phyloP scores from a whole-genome alignment of 2,329 filamentous ascomycete species.

The Plenodomus biglobosus region DNA sequence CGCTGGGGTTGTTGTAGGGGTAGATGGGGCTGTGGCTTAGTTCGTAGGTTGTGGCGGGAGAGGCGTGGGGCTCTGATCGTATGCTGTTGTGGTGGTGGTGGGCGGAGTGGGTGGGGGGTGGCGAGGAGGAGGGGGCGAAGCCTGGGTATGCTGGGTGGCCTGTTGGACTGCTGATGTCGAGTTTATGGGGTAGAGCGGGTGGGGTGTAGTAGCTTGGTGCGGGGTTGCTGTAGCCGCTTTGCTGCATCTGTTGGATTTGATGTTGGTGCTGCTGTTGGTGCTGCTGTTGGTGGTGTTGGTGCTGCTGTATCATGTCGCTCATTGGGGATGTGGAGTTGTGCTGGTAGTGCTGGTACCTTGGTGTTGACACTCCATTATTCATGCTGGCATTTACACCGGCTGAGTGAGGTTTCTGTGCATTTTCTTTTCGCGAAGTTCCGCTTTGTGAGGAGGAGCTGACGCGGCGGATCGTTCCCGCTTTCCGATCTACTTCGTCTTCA shows the following conservation, averaged over 20 bases:
- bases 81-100: background rate
- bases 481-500: slow-evolving; percentile 26
- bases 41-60: background rate
- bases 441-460: background rate
- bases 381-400: no score
- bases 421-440: no score
- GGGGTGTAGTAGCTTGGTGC: background rate
- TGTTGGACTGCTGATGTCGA: slow-evolving; percentile 2
- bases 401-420: no score
- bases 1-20: background rate
- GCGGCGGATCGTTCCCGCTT: slow-evolving; percentile 12
- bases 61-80: no score
- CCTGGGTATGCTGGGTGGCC: slow-evolving; percentile 1
- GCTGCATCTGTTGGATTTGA: background rate
- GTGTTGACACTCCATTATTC: background rate
- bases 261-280: background rate
- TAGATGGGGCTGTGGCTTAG: background rate
- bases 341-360: slow-evolving; percentile 2
- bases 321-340: background rate
- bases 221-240: background rate
- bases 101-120: background rate
- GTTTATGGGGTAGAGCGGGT: background rate
- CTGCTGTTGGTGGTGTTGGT: background rate
- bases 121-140: background rate
- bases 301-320: background rate